phyloP scores from a whole-genome alignment of 1,284 basidiomycete species.

The Pseudozyma thailandica region DNA sequence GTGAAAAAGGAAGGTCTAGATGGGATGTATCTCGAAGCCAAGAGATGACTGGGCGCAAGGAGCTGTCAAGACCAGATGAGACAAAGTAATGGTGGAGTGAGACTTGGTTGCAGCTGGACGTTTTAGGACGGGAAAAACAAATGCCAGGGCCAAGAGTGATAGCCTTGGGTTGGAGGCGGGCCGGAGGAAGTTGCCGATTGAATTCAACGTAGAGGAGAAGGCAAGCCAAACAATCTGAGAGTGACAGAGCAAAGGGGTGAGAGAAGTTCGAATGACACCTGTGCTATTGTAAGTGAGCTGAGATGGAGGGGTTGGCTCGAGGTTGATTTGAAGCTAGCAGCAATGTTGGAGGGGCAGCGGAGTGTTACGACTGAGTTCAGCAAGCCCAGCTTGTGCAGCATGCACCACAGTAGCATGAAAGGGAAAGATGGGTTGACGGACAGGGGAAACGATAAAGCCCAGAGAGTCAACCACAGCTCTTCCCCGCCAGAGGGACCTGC shows the following conservation, averaged over 20 bases:
- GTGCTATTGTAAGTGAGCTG: neutral
- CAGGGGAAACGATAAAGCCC: neutral
- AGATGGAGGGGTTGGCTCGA: neutral
- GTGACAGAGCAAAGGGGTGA: neutral
- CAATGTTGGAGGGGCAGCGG: too few relatives aligned
- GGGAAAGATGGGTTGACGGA: neutral
- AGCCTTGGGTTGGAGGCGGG: too few relatives aligned
- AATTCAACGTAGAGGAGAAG: neutral
- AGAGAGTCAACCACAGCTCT: too few relatives aligned
- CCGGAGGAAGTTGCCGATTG: constrained; percentile 1
- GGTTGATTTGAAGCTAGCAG: constrained; percentile 10
- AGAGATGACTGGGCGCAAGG: constrained; percentile 2
- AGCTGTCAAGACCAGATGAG: constrained; percentile 11
- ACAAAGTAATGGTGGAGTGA: constrained; percentile 3
- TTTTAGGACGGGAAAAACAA: neutral
- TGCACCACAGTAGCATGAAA: too few relatives aligned
- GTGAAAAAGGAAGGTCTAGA: constrained; percentile 25
- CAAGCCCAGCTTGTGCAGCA: neutral
- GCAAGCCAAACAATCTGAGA: neutral
- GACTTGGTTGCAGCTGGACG: constrained; percentile 1
- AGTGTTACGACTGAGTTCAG: too few relatives aligned
- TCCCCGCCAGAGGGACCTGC: neutral
- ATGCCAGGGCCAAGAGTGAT: neutral
- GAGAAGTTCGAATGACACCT: constrained; percentile 31
- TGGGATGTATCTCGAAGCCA: constrained; percentile 6